A percentile compares a stretch with the other conserved stretches of the same genome.
These are phyloP conservation scores for Cyanidiococcus yangmingshanensis DNA, from an alignment of 23 red algal genomes.

Conservation along the genomic window DNA sequence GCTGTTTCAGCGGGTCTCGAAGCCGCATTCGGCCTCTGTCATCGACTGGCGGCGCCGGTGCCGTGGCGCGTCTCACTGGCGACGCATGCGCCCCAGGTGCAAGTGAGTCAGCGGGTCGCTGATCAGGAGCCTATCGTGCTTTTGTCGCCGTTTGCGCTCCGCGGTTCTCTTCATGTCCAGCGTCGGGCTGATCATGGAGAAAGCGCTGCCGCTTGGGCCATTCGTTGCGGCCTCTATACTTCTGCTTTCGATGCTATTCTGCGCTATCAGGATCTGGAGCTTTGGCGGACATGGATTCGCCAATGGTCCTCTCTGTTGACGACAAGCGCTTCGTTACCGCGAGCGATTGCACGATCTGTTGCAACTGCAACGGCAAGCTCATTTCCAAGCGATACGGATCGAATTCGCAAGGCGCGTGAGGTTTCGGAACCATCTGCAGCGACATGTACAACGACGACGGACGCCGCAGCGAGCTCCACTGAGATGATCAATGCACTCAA, in stretches of 20 bases:
- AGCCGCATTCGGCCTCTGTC: background rate
- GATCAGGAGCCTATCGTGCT: background rate
- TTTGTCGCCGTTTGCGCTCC: background rate
- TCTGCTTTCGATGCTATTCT: background rate
- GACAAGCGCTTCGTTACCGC: no score
- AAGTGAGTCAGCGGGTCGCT: background rate
- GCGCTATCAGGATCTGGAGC: background rate
- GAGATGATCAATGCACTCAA: no score
- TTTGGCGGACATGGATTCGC: background rate
- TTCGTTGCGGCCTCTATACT: background rate
- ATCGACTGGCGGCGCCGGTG: background rate
- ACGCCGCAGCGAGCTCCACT: no score
- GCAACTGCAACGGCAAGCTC: no score
- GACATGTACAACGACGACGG: no score
- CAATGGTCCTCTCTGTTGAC: background rate
- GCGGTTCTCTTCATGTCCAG: background rate
- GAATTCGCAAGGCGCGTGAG: no score
- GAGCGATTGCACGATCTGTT: no score
- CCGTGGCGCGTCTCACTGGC: background rate
- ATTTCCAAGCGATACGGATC: no score
- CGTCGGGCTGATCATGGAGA: no score
- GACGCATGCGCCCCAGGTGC: background rate
- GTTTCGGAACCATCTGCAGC: no score
- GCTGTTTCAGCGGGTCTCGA: background rate
- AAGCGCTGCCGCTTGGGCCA: no score